Evolutionary conservation across 176 grass and related monocot genomes (phyloP).

Genomic region (Cenchrus americanus): DNA sequence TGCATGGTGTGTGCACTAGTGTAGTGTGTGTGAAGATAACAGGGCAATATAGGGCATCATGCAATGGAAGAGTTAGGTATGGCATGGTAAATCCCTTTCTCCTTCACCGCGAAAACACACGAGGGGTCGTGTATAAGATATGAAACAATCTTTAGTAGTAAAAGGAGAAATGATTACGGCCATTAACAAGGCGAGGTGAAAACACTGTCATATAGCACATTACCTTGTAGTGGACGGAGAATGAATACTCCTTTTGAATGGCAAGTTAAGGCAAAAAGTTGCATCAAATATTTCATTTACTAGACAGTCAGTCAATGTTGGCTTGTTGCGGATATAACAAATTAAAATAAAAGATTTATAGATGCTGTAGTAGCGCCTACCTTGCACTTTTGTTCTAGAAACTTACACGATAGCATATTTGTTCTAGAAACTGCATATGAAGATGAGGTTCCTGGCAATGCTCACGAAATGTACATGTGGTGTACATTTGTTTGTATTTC

Average conservation of each 20-base stretch:
- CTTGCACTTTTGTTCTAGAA: no score
- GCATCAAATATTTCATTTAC: conserved; percentile 20
- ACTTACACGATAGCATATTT: no score
- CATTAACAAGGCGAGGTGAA: conserved; percentile 49
- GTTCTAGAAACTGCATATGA: no score
- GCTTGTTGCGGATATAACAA: background rate
- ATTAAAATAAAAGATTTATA: background rate
- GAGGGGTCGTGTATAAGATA: background rate
- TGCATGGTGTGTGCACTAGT: background rate
- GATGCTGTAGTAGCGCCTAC: background rate
- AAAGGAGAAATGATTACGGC: conserved; percentile 39
- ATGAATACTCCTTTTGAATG: conserved; percentile 65
- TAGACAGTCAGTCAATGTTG: background rate
- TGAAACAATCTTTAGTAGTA: background rate
- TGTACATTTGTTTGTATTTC: no score
- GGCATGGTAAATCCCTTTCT: conserved; percentile 15
- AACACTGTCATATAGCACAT: conserved; percentile 68
- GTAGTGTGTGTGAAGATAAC: background rate
- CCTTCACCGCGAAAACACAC: background rate
- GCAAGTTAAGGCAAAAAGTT: conserved; percentile 1
- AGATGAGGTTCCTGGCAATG: no score
- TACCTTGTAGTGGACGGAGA: conserved; percentile 56
- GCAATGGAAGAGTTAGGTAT: conserved; percentile 38
- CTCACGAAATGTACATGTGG: no score
- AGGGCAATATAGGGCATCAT: background rate